These are phyloP conservation scores for Clonostachys rosea DNA, from an alignment of 2,329 filamentous ascomycete species.

Conservation along the genomic window DNA sequence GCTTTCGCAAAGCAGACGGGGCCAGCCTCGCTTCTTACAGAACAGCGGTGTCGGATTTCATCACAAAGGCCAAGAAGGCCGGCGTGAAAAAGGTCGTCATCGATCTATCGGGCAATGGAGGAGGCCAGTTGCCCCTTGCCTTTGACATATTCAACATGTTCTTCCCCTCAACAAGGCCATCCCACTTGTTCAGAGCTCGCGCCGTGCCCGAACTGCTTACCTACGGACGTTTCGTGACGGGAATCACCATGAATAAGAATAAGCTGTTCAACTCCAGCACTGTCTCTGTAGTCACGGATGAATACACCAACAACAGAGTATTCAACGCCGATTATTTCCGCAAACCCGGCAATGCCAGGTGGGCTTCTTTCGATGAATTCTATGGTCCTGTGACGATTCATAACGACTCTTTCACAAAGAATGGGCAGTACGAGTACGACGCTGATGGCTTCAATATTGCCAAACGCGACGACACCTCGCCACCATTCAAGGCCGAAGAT, in stretches of 20 bases:
- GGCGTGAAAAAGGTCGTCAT: slow-evolving; percentile 47
- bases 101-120: slow-evolving; percentile 57
- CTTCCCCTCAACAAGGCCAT: slow-evolving; percentile 14
- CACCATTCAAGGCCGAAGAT: slow-evolving; percentile 27
- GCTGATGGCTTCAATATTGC: slow-evolving; percentile 36
- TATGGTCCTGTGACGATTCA: background rate
- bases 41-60: background rate
- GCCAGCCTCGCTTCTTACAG: background rate
- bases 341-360: background rate
- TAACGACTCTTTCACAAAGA: background rate
- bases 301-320: too few relatives aligned
- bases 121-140: slow-evolving; percentile 44
- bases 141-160: slow-evolving; percentile 41
- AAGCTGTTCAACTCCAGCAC: background rate
- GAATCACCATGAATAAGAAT: slow-evolving; percentile 1
- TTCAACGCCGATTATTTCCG: too few relatives aligned
- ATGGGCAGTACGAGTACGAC: slow-evolving; percentile 8
- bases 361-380: background rate
- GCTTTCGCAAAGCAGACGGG: background rate
- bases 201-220: background rate
- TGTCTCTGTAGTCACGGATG: too few relatives aligned
- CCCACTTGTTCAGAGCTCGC: background rate
- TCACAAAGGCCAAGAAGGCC: background rate
- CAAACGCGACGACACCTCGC: background rate
- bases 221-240: background rate